Evolutionary conservation across 2,329 filamentous ascomycete genomes (phyloP).

Genomic region (Ceratocystis variospora): DNA sequence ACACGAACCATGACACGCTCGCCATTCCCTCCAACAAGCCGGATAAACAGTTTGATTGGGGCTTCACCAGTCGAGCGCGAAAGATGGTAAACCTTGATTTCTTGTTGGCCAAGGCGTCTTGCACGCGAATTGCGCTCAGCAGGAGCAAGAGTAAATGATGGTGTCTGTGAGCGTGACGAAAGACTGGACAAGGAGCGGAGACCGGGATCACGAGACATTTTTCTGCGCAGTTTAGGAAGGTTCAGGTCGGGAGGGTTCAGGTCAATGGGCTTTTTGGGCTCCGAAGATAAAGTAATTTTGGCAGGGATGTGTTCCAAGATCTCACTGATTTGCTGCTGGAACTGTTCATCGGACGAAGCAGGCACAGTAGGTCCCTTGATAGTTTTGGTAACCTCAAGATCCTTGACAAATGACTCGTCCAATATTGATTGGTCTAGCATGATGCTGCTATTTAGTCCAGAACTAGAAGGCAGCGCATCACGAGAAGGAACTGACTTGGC

Average conservation of each 20-base stretch:
- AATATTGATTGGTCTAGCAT: conserved; percentile 24
- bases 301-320: conserved; percentile 67
- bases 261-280: conserved; percentile 32
- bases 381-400: conserved; percentile 31
- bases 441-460: conserved; percentile 4
- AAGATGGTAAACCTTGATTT: conserved; percentile 86
- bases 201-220: conserved; percentile 31
- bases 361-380: conserved; percentile 22
- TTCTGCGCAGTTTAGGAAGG: conserved; percentile 32
- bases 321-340: conserved; percentile 67
- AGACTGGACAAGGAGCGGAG: conserved; percentile 39
- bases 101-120: conserved; percentile 39
- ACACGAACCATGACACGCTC: conserved; percentile 97
- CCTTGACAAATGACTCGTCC: conserved; percentile 31
- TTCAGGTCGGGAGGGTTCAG: conserved; percentile 46
- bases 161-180: conserved; percentile 46
- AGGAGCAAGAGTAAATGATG: conserved; percentile 57
- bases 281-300: conserved; percentile 57
- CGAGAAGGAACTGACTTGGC: conserved; percentile 15
- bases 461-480: conserved; percentile 2
- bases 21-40: conserved; percentile 75
- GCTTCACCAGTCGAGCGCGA: conserved; percentile 69
- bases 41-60: conserved; percentile 88
- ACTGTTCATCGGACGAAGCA: conserved; percentile 41
- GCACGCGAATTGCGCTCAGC: conserved; percentile 38